Conservation (phyloP, 495 filamentous ascomycete genomes). For the Penicillium verhagenii region DNA sequence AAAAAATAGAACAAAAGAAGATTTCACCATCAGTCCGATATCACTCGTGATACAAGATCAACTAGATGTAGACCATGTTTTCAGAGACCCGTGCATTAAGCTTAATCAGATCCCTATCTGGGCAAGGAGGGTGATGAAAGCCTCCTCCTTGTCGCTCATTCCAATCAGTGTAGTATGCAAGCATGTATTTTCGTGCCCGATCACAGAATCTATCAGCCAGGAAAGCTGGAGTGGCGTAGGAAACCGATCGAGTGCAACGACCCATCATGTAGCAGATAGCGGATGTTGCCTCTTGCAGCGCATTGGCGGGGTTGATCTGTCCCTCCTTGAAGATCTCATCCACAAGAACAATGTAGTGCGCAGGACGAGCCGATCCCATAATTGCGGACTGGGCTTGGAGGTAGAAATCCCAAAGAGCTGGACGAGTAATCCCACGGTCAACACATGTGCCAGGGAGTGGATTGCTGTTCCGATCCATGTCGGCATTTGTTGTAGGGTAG, state of each 20-base stretch:
- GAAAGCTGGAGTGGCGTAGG: conserved; percentile 67
- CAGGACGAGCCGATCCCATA: conserved; percentile 75
- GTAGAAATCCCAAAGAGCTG: conserved; percentile 72
- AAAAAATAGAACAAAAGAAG: neutral
- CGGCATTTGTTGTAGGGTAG: conserved; percentile 59
- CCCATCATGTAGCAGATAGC: conserved; percentile 74
- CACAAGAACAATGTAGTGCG: conserved; percentile 69
- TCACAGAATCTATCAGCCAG: conserved; percentile 77
- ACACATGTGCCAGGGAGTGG: conserved; percentile 70
- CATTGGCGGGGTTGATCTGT: conserved; percentile 45
- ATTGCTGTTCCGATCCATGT: conserved; percentile 54
- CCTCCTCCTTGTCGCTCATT: neutral
- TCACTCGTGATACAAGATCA: neutral
- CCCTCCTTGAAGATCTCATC: conserved; percentile 76
- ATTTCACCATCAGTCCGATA: too few species aligned
- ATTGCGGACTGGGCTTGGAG: conserved; percentile 75
- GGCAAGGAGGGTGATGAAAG: neutral
- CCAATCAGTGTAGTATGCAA: conserved; percentile 10
- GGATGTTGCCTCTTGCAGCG: conserved; percentile 61
- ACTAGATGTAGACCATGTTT: conserved; percentile 6
- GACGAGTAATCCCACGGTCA: conserved; percentile 76
- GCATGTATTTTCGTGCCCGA: conserved; percentile 63
- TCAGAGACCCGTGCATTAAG: neutral
- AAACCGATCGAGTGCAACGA: conserved; percentile 74
- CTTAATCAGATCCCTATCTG: neutral